phyloP scores from a whole-genome alignment of 1,284 basidiomycete genomes.

The Puccinia novopanici region DNA sequence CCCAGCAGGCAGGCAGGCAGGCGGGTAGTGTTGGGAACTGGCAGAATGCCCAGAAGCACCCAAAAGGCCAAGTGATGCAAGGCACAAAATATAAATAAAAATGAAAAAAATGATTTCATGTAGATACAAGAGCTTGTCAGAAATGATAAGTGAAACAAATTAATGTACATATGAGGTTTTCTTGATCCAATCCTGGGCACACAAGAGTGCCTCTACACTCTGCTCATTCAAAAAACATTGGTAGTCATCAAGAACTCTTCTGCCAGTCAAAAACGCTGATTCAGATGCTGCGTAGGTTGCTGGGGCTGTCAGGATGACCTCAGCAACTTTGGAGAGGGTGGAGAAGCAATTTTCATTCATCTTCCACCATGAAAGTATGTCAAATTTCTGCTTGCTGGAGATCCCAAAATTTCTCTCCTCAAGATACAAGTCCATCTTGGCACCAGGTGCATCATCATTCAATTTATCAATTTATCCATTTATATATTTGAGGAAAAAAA shows the following conservation, averaged over 20 bases:
- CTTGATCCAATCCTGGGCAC: constrained; percentile 2
- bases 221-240: background rate
- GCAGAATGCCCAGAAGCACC: too few relatives aligned
- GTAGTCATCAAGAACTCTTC: background rate
- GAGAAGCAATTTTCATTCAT: background rate
- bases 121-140: too few relatives aligned
- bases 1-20: too few relatives aligned
- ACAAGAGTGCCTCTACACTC: constrained; percentile 3
- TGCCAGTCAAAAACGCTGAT: background rate
- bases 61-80: too few relatives aligned
- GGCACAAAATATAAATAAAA: too few relatives aligned
- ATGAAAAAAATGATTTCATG: too few relatives aligned
- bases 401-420: background rate
- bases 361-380: background rate
- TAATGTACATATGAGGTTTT: too few relatives aligned
- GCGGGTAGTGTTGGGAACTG: too few relatives aligned
- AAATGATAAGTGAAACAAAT: too few relatives aligned
- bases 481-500: background rate
- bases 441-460: background rate
- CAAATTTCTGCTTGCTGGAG: background rate
- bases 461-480: background rate
- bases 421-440: background rate
- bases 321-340: background rate
- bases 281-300: background rate
- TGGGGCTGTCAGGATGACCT: background rate